Evolutionary conservation across 129 eudicot genomes (phyloP).

Genomic region (Arctium minus): DNA sequence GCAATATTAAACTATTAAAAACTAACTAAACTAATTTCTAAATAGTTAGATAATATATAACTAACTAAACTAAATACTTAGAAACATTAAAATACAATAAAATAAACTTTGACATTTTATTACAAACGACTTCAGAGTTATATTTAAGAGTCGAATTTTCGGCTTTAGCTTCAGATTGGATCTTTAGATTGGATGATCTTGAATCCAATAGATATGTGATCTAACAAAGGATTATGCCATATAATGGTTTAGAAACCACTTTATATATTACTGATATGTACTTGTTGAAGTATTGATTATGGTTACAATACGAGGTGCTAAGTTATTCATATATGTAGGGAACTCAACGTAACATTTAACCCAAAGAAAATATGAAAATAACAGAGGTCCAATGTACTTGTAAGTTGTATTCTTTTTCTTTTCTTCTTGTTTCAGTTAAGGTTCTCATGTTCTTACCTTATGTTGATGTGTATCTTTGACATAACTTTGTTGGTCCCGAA

Average conservation of each 20-base stretch:
- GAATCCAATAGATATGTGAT: no score
- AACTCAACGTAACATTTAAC: not conserved
- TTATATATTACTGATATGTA: not conserved
- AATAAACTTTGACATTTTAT: no score
- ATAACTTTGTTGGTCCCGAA: no score
- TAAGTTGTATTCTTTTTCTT: slow-evolving; percentile 3
- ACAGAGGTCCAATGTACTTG: slow-evolving; percentile 8
- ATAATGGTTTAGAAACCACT: not conserved
- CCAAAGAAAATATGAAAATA: not conserved
- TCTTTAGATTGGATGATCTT: no score
- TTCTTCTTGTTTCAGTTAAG: not conserved
- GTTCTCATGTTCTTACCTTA: not conserved
- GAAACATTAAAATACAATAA: no score
- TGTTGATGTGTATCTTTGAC: not conserved
- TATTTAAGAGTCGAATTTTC: no score
- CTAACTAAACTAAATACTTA: no score
- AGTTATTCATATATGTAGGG: slow-evolving; percentile 10
- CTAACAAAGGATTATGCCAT: not conserved
- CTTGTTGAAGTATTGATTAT: slow-evolving; percentile 1
- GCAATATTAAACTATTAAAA: no score
- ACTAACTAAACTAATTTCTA: no score
- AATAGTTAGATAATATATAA: no score
- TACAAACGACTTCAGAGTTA: no score
- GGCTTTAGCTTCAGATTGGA: no score
- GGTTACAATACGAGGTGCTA: slow-evolving; percentile 1